These are phyloP conservation scores for Phytophthora palmivora DNA, from an alignment of 352 stramenopile genomes.

Conservation along the genomic window DNA sequence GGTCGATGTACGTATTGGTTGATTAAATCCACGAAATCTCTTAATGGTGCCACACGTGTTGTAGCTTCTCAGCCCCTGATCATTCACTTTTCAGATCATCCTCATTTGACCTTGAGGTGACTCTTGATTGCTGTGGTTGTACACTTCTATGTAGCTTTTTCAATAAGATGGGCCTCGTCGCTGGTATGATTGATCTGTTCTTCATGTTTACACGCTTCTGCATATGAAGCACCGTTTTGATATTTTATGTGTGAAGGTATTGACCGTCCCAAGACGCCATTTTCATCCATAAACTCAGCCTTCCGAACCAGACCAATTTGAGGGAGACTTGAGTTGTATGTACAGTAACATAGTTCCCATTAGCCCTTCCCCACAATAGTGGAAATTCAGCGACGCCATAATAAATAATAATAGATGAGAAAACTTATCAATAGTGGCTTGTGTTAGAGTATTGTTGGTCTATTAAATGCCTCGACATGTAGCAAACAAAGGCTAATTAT, in stretches of 20 bases:
- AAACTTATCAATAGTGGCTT: too few relatives aligned
- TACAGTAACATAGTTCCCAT: conserved; percentile 19
- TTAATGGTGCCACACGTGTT: conserved; percentile 9
- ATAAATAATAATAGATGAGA: too few relatives aligned
- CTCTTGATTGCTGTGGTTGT: conserved; percentile 49
- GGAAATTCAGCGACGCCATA: too few relatives aligned
- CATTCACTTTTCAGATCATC: conserved; percentile 42
- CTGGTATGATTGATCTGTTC: conserved; percentile 30
- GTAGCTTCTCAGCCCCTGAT: conserved; percentile 23
- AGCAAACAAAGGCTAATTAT: too few relatives aligned
- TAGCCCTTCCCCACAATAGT: conserved; percentile 9
- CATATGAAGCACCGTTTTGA: conserved; percentile 42
- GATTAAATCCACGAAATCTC: conserved; percentile 39
- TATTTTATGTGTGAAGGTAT: conserved; percentile 37
- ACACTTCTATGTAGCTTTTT: conserved; percentile 26
- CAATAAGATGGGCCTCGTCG: conserved; percentile 3
- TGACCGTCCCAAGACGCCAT: conserved; percentile 54
- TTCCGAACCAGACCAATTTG: conserved; percentile 39
- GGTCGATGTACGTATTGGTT: conserved; percentile 52
- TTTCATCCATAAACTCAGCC: conserved; percentile 50
- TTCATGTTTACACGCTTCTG: conserved; percentile 19
- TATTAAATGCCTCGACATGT: too few relatives aligned
- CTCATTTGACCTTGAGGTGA: conserved; percentile 33
- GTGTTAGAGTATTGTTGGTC: too few relatives aligned
- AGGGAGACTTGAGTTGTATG: conserved; percentile 24